Percentiles rank a stretch among this genome's conserved stretches.
These are phyloP conservation scores for Amylostereum chailletii DNA, from an alignment of 1,284 basidiomycete species.

Conservation along the genomic window DNA sequence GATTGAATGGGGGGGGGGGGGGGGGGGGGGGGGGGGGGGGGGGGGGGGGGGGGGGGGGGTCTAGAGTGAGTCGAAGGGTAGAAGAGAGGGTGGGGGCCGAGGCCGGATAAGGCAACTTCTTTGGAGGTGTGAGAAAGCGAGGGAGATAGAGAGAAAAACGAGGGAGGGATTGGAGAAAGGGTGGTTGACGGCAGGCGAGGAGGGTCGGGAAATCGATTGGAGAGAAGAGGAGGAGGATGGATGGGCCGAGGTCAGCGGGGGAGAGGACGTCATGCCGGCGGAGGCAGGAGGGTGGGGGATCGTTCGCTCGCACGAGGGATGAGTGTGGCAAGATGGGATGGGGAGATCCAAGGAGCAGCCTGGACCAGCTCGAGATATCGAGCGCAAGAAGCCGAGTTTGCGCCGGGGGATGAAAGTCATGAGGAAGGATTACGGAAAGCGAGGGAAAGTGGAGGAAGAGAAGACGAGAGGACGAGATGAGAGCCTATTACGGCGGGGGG, in stretches of 20 bases:
- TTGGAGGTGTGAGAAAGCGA: not conserved
- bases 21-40: constrained; percentile 5
- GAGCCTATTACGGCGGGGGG: too few relatives aligned
- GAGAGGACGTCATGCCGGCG: too few relatives aligned
- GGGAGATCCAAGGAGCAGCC: too few relatives aligned
- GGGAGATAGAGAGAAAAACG: not conserved
- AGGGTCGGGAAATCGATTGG: not conserved
- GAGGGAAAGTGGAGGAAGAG: not conserved
- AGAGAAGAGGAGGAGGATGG: too few relatives aligned
- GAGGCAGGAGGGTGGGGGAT: too few relatives aligned
- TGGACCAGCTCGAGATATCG: too few relatives aligned
- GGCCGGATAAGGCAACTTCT: constrained; percentile 1
- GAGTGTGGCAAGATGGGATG: not conserved
- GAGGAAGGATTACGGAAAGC: not conserved
- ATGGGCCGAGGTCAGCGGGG: too few relatives aligned
- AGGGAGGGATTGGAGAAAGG: not conserved
- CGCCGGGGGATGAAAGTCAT: not conserved
- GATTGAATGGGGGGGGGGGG: constrained; percentile 6
- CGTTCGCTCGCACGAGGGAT: not conserved
- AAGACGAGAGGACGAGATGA: not conserved
- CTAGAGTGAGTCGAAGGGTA: constrained; percentile 4
- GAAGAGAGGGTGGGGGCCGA: constrained; percentile 6
- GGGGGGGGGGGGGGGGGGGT: constrained; percentile 8
- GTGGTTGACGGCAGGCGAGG: constrained; percentile 6
- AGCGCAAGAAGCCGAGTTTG: not conserved